These are phyloP conservation scores for Nicotiana sylvestris DNA, from an alignment of 257 asterid species.

Conservation along the genomic window DNA sequence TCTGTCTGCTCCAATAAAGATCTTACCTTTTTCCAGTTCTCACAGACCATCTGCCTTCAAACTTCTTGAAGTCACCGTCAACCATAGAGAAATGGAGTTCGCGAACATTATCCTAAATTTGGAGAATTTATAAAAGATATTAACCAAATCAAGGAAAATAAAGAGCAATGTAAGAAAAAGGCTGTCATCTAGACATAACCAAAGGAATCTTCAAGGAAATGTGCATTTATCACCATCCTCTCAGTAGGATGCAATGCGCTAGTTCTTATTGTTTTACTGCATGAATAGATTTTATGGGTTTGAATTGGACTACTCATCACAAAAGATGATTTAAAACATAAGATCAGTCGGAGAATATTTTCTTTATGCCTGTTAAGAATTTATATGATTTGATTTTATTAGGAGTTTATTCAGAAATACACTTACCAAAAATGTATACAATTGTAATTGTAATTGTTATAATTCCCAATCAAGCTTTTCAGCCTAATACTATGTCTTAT, in stretches of 20 bases:
- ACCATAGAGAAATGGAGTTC: constrained; percentile 89
- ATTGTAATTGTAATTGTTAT: neutral
- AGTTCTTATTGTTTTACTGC: neutral
- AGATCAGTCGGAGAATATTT: neutral
- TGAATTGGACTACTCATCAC: neutral
- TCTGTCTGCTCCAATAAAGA: neutral
- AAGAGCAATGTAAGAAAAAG: neutral
- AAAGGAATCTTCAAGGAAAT: neutral
- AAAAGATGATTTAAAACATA: neutral
- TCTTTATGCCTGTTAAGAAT: neutral
- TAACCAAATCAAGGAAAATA: neutral
- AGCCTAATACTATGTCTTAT: no score
- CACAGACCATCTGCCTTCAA: constrained; percentile 92
- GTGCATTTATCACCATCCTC: neutral
- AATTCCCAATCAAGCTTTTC: no score
- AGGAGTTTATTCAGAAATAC: neutral
- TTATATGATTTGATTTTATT: neutral
- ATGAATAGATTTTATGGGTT: neutral
- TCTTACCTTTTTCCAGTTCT: constrained; percentile 61
- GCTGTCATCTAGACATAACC: neutral
- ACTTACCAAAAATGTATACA: neutral
- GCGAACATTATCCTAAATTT: constrained; percentile 53
- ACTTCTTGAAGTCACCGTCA: constrained; percentile 97
- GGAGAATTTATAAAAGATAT: neutral
- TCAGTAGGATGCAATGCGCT: neutral